phyloP scores from a whole-genome alignment of 1,284 basidiomycete species.

The Marasmius tenuissimus region DNA sequence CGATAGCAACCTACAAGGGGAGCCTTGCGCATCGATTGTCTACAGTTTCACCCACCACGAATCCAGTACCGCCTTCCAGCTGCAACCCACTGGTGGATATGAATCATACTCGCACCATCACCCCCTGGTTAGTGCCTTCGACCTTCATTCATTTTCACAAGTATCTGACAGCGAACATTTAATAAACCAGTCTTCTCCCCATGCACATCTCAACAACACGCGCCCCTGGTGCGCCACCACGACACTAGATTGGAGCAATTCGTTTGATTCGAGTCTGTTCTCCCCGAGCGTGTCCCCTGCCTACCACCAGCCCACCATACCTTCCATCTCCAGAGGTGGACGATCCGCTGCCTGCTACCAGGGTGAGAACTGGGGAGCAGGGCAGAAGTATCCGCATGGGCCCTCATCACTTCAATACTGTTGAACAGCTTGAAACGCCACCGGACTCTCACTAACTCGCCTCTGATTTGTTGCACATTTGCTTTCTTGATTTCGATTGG shows the following conservation, averaged over 20 bases:
- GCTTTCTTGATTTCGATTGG: neutral
- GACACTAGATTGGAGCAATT: conserved; percentile 4
- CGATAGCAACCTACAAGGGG: conserved; percentile 7
- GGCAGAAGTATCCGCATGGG: conserved; percentile 9
- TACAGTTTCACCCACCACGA: conserved; percentile 23
- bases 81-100: neutral
- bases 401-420: conserved; percentile 7
- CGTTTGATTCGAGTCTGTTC: conserved; percentile 1
- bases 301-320: conserved; percentile 2
- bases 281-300: neutral
- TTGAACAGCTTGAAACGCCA: neutral
- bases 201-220: neutral
- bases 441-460: neutral
- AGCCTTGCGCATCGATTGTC: conserved; percentile 19
- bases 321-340: conserved; percentile 4
- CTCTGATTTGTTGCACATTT: neutral
- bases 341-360: conserved; percentile 1
- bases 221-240: conserved; percentile 7
- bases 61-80: conserved; percentile 5
- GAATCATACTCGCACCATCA: neutral
- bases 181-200: neutral
- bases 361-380: conserved; percentile 5
- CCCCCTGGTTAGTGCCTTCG: neutral
- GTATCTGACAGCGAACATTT: neutral
- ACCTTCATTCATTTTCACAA: too few relatives aligned